Base-by-base conservation (phyloP, 768 basidiomycete genomes). In the Myochromella boudieri region DNA sequence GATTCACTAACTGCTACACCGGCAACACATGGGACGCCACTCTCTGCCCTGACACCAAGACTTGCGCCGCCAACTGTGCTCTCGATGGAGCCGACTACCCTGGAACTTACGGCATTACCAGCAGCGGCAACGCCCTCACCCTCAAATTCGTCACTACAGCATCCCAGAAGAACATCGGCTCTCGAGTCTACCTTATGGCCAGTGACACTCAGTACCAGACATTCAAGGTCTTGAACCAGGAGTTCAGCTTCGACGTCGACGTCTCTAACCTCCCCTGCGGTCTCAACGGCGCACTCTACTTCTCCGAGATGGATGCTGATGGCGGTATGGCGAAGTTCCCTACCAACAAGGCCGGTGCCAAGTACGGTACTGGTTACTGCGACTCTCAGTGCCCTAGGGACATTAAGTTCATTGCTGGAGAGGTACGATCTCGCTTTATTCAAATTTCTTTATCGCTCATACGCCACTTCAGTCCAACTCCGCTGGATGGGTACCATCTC, bases 311-410 rank as follows among this genome's bases (percentile, higher is more conserved):
- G 80, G 78, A 76, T 54, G 69, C 70, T 10, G 79, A 81, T 54
- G 80, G 80, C 64, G 80, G 80, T 33, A 57, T 64, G 40, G 45
- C 68, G 46, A 64, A 69, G 55, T 77, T 64, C 66, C 56, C 77
- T 27, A 65, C 52, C 57, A 82, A 83, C 75, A 77, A 77, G 68
- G 79, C 80, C 10, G 70, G 71, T 24, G 65, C 70, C 36, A 64
- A 77, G 60, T 82, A 75, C 64, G 79, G 80, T 39, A 80, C 79
- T 14, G 81, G 81, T 11, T 82, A 82, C 66, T 81, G 81, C 62
- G 81, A 83, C 61, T 72, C 80, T 12, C 80, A 83, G 64, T 83
- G 81, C 67, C 81, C 80, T 14, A 64, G 68, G 28, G 80, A 81
- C 55, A 68, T 81, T 64, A 82, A 83, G 62, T 81, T 82, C 64